Conservation (phyloP, 768 basidiomycete species). For the Psilocybe cubensis region DNA sequence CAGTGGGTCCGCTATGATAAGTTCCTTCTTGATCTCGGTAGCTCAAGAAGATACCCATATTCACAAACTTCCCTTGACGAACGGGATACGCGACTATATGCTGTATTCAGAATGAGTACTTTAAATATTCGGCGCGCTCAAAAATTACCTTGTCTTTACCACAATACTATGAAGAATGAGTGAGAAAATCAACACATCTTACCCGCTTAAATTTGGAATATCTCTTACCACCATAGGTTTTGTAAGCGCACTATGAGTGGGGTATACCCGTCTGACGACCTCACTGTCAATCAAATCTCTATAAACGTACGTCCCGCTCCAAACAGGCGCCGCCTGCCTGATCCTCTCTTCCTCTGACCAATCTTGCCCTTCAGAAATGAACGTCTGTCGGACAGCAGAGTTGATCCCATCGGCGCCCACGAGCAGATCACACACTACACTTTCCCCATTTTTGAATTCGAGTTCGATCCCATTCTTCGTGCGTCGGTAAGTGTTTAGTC, state of each 20-base stretch:
- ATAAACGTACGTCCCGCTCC: constrained; percentile 44
- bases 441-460: constrained; percentile 50
- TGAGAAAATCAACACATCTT: not conserved
- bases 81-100: constrained; percentile 39
- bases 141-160: constrained; percentile 32
- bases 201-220: not conserved
- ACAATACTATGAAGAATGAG: constrained; percentile 13
- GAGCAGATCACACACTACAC: constrained; percentile 52
- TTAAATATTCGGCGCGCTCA: not conserved
- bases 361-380: constrained; percentile 18
- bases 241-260: constrained; percentile 26
- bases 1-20: constrained; percentile 35
- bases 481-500: constrained; percentile 40
- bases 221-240: constrained; percentile 30
- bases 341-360: constrained; percentile 18
- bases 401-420: constrained; percentile 43
- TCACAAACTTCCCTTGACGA: constrained; percentile 33
- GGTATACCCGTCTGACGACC: constrained; percentile 21
- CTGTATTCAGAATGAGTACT: constrained; percentile 10
- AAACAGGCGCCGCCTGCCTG: constrained; percentile 30
- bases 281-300: constrained; percentile 33
- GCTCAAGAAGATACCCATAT: constrained; percentile 31
- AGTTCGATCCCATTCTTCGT: constrained; percentile 2
- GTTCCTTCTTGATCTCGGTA: constrained; percentile 33
- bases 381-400: constrained; percentile 31